Conservation (phyloP, 352 stramenopile species). For the Lagenidium giganteum region DNA sequence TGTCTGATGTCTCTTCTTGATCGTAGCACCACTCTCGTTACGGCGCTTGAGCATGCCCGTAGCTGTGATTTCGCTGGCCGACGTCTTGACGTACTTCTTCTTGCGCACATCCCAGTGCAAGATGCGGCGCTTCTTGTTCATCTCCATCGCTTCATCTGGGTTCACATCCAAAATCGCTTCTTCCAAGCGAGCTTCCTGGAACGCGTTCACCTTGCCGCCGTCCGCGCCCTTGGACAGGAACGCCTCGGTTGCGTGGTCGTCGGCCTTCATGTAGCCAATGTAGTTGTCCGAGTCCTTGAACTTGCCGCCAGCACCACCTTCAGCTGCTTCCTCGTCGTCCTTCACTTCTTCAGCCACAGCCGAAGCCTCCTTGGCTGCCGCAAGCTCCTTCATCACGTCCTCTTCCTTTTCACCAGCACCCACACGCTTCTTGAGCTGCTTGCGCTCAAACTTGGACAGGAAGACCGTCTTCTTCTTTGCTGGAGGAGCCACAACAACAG, state of each 20-base stretch:
- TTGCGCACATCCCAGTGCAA: slow-evolving; percentile 99
- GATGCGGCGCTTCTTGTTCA: slow-evolving; percentile 97
- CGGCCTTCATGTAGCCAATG: slow-evolving; percentile 81
- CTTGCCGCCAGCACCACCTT: slow-evolving; percentile 6
- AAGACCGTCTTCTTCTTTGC: slow-evolving; percentile 78
- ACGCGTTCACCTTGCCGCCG: slow-evolving; percentile 72
- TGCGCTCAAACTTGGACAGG: slow-evolving; percentile 94
- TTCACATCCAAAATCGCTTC: slow-evolving; percentile 98
- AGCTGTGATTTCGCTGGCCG: slow-evolving; percentile 84
- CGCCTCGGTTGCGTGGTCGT: slow-evolving; percentile 68
- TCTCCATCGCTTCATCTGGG: slow-evolving; percentile 95
- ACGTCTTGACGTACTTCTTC: slow-evolving; percentile 95
- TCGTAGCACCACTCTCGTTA: slow-evolving; percentile 78
- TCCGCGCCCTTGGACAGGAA: slow-evolving; percentile 71
- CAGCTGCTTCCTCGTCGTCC: slow-evolving; percentile 14
- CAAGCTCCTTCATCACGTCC: slow-evolving; percentile 64
- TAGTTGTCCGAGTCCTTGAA: slow-evolving; percentile 86
- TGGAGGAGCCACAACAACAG: too few relatives aligned
- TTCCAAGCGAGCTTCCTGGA: slow-evolving; percentile 87
- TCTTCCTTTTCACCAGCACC: slow-evolving; percentile 65
- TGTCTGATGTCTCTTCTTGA: slow-evolving; percentile 84
- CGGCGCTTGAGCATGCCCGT: slow-evolving; percentile 76
- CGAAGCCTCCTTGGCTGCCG: slow-evolving; percentile 34
- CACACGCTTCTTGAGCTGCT: slow-evolving; percentile 90
- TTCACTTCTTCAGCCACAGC: slow-evolving; percentile 21